Conservation (phyloP, 2,329 filamentous ascomycete genomes). For the Anisogramma anomala region DNA sequence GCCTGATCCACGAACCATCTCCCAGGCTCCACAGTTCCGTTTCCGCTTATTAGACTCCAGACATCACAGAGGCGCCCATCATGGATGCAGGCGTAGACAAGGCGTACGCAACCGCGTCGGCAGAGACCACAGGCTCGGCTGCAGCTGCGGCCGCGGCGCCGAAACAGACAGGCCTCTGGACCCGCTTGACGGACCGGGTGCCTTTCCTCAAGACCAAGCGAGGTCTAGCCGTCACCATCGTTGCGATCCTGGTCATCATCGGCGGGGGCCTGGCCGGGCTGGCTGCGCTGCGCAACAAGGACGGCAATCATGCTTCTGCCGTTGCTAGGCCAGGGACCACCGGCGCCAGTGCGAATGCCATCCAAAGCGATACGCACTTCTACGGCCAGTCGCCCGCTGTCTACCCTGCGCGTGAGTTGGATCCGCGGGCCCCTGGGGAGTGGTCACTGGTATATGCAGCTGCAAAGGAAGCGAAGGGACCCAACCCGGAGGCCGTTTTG, state of each 20-base stretch:
- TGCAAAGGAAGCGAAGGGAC: no score
- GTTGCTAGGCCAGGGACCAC: no score
- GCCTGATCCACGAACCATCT: background rate
- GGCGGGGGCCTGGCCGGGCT: slow-evolving; percentile 26
- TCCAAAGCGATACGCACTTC: slow-evolving; percentile 33
- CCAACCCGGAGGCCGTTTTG: background rate
- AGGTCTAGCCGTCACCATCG: slow-evolving; percentile 20
- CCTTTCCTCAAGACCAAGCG: slow-evolving; percentile 23
- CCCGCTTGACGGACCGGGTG: slow-evolving; percentile 17
- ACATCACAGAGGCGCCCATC: background rate
- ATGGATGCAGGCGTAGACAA: slow-evolving; percentile 5
- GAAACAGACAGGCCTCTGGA: slow-evolving; percentile 4
- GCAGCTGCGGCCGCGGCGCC: background rate
- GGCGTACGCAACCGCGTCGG: background rate
- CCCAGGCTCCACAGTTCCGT: background rate
- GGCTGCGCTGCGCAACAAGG: slow-evolving; percentile 20
- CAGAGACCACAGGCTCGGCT: slow-evolving; percentile 13
- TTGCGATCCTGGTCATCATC: slow-evolving; percentile 22
- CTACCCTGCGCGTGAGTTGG: slow-evolving; percentile 38
- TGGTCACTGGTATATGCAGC: no score
- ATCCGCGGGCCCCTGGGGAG: background rate
- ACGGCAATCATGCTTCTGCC: background rate
- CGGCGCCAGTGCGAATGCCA: no score
- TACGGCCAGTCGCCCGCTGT: slow-evolving; percentile 39
- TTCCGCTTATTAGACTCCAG: background rate